Conservation (phyloP, 2,329 filamentous ascomycete genomes). For the Diplodia sapinea region DNA sequence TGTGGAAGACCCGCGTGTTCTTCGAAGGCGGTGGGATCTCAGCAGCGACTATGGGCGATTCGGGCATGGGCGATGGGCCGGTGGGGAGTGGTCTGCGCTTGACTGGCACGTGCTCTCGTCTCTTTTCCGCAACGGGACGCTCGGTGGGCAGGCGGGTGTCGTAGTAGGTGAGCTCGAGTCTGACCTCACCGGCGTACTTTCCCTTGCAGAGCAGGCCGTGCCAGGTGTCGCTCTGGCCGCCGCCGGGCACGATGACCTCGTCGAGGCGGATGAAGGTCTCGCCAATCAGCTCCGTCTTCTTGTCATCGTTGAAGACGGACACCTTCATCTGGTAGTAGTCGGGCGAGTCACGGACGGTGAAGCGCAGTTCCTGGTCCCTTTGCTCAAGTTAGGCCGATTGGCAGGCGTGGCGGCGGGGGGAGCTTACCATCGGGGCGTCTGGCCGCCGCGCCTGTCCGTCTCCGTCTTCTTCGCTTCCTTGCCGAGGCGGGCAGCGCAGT, state of each 20-base stretch:
- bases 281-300: conserved; percentile 94
- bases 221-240: conserved; percentile 94
- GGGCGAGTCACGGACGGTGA: conserved; percentile 92
- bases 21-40: conserved; percentile 33
- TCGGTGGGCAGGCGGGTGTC: conserved; percentile 68
- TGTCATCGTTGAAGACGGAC: conserved; percentile 97
- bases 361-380: conserved; percentile 97
- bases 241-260: conserved; percentile 79
- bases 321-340: conserved; percentile 97
- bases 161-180: conserved; percentile 96
- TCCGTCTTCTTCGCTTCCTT: conserved; percentile 98
- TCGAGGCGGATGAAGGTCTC: conserved; percentile 89
- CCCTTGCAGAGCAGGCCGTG: conserved; percentile 84
- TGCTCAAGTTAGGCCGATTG: conserved; percentile 32
- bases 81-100: conserved; percentile 85
- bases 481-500: conserved; percentile 89
- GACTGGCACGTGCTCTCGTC: conserved; percentile 62
- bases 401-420: background rate
- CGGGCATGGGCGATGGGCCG: conserved; percentile 64
- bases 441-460: conserved; percentile 90
- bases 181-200: conserved; percentile 94
- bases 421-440: conserved; percentile 90
- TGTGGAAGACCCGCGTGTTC: conserved; percentile 42
- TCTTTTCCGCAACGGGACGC: conserved; percentile 51
- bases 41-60: conserved; percentile 37